Evolutionary conservation across 2,329 filamentous ascomycete species (phyloP), one percentile per base, ranked within the genome.

Genomic region (Aschersonia sp.): DNA sequence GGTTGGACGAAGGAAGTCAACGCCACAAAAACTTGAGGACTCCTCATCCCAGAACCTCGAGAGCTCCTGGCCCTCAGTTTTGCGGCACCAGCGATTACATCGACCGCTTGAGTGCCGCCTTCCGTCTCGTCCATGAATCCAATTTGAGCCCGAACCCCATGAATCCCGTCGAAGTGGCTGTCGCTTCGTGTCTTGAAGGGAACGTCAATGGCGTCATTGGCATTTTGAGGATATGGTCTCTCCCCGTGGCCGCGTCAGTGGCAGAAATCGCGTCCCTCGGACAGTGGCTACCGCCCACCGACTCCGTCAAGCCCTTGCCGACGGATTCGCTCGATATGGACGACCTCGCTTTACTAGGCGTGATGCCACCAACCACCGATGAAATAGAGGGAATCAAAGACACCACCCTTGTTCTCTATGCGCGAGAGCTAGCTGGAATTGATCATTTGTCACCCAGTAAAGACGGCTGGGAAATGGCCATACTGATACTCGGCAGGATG

Each of bases 401-500:
- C 60, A 81, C 84, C 35, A 79, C 90, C 4, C 71, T 95, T 6
- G 74, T 82, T 6, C 69, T 78, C 44, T 97, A 95, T 62, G 84
- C 90, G 0, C 73, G 81, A 45, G 73, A 76, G 30, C 62, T 90
- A 22, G 72, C 83, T 32, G 72, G 72, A 50, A 72, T 73, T 51
- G 70, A 74, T 47, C 67, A 71, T 29, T 59, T 79, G 44, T 66
- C 66, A 1, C 56, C 66, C 4, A 58, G 64, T 11, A 70, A 74
- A 39, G 82, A 89, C 55, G 89, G 90, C 7, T 97, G 90, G 90
- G 87, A 95, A 66, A 67, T 95, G 58, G 84, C 88, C 0, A 80
- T 95, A 42, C 79, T 87, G 50, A 76, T 95, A 9, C 71, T 95
- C 43, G 85, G 84, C 8, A 79, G 90, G 47, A 75, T 97, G 59